These are phyloP conservation scores for Diplodia corticola DNA, from an alignment of 2,329 filamentous ascomycete genomes.

Conservation along the genomic window DNA sequence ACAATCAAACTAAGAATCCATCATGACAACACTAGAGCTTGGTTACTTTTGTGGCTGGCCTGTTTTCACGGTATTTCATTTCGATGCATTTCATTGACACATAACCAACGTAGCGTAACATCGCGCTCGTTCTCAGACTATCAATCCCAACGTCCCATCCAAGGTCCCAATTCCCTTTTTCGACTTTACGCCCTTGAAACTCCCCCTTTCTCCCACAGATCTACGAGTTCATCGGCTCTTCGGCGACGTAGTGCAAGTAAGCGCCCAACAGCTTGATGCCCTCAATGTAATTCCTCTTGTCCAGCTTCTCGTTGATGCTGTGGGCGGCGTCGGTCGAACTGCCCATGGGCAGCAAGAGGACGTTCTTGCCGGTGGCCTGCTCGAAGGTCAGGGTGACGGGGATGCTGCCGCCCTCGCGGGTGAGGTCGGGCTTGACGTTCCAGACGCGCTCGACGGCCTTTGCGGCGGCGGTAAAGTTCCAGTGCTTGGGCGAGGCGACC, in stretches of 20 bases:
- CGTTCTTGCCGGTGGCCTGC: conserved; percentile 96
- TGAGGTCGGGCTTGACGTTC: conserved; percentile 91
- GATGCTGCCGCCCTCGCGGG: conserved; percentile 94
- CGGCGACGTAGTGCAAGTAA: conserved; percentile 93
- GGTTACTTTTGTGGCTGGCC: not conserved
- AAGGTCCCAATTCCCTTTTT: not conserved
- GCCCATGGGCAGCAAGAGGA: conserved; percentile 92
- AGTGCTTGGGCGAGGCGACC: conserved; percentile 96
- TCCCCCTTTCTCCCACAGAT: not conserved
- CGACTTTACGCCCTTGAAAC: not conserved
- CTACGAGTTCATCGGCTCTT: conserved; percentile 65
- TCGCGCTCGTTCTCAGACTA: not conserved
- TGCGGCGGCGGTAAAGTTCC: conserved; percentile 93
- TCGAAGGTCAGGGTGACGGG: conserved; percentile 97
- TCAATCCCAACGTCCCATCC: not conserved
- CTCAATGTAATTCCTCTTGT: conserved; percentile 97
- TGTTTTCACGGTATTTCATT: not conserved
- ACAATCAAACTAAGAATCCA: not conserved
- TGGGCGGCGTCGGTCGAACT: conserved; percentile 95
- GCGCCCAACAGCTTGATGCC: conserved; percentile 93
- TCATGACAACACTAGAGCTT: not conserved
- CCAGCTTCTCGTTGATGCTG: conserved; percentile 97
- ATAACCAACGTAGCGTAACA: not conserved
- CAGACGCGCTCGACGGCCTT: conserved; percentile 97
- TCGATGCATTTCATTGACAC: not conserved